phyloP scores from a whole-genome alignment of 257 asterid genomes.

The Verbascum thapsus region DNA sequence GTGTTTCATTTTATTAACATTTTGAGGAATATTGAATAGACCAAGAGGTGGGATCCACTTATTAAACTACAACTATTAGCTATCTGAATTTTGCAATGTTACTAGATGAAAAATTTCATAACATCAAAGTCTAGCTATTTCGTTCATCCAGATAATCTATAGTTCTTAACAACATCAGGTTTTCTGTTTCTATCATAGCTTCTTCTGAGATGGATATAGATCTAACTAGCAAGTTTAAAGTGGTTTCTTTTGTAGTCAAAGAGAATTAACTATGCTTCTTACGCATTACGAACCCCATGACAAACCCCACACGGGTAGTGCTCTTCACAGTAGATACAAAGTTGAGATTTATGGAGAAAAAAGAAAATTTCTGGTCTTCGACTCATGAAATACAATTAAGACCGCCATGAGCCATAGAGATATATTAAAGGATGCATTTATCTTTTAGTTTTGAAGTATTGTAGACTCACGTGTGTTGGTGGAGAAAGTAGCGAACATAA shows the following conservation, averaged over 20 bases:
- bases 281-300: constrained; percentile 4
- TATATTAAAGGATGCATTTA: constrained; percentile 3
- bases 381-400: constrained; percentile 1
- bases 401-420: neutral
- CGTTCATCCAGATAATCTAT: too few species aligned
- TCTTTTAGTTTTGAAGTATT: neutral
- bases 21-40: constrained; percentile 5
- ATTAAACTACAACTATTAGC: constrained; percentile 5
- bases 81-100: neutral
- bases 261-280: constrained; percentile 2
- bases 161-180: neutral
- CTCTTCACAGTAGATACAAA: neutral
- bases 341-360: neutral
- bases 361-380: neutral
- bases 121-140: neutral
- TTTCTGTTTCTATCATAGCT: neutral
- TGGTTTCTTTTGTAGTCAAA: constrained; percentile 1
- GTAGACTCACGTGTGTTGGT: constrained; percentile 81
- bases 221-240: neutral
- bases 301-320: neutral
- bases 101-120: neutral
- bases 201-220: neutral
- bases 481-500: constrained; percentile 82
- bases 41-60: neutral
- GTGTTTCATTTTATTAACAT: neutral